A percentile compares a stretch with the other conserved stretches of the same genome.
These are phyloP conservation scores for Cenchrus purpureus DNA, from an alignment of 176 grass and related monocot species.

Conservation along the genomic window DNA sequence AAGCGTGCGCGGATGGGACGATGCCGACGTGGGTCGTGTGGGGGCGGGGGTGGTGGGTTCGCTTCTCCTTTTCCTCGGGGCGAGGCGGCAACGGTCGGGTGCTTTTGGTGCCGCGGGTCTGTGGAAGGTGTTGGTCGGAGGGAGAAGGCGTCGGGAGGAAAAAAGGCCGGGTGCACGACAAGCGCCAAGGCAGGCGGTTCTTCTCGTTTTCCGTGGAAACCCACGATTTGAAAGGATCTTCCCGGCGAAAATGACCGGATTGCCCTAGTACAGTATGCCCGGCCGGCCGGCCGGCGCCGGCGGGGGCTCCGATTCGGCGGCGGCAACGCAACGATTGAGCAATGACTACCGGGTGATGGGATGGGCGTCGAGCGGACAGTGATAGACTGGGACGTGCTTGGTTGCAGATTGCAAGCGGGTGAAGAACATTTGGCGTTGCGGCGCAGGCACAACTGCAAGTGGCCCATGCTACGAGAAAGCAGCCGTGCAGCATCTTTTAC, in stretches of 20 bases:
- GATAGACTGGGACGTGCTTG: background rate
- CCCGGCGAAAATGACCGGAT: slow-evolving; percentile 44
- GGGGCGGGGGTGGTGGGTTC: slow-evolving; percentile 5
- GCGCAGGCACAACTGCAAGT: slow-evolving; percentile 14
- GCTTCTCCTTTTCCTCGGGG: slow-evolving; percentile 36
- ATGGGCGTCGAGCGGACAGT: background rate
- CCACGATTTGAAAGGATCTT: slow-evolving; percentile 68
- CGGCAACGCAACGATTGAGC: slow-evolving; percentile 25
- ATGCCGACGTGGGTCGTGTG: slow-evolving; percentile 10
- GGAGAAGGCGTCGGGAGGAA: slow-evolving; percentile 35
- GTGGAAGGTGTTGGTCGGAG: slow-evolving; percentile 60
- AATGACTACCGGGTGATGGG: slow-evolving; percentile 31
- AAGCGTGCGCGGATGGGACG: slow-evolving; percentile 21
- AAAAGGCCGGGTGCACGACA: slow-evolving; percentile 21
- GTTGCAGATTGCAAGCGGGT: background rate
- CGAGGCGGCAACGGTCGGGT: slow-evolving; percentile 55
- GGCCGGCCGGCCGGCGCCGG: no score
- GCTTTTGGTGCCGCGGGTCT: slow-evolving; percentile 39
- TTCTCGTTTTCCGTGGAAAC: slow-evolving; percentile 66
- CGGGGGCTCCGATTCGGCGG: background rate
- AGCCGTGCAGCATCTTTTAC: slow-evolving; percentile 27
- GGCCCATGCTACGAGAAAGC: slow-evolving; percentile 27
- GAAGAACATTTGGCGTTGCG: slow-evolving; percentile 21
- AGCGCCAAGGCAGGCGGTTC: slow-evolving; percentile 35
- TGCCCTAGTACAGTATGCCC: slow-evolving; percentile 27